phyloP scores from a whole-genome alignment of 139 green algal genomes.

The Chlamydomonas schloesseri region DNA sequence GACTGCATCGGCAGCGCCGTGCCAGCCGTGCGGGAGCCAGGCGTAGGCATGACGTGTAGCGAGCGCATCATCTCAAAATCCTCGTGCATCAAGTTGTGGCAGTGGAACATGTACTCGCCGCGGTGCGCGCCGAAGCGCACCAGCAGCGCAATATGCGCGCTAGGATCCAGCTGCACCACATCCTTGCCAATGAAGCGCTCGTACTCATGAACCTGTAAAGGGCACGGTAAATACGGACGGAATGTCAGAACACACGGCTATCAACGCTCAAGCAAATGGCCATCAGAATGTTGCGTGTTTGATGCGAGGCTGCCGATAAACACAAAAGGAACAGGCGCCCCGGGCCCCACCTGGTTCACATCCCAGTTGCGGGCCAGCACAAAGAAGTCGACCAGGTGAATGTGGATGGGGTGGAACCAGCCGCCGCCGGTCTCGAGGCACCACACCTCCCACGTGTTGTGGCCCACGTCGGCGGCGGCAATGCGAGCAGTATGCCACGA shows the following conservation, averaged over 20 bases:
- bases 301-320: too few relatives aligned
- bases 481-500: conserved; percentile 2
- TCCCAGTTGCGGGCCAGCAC: conserved; percentile 11
- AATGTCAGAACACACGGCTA: neutral
- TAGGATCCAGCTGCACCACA: neutral
- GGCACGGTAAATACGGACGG: too few relatives aligned
- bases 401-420: conserved; percentile 41
- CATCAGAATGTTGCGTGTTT: too few relatives aligned
- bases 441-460: conserved; percentile 38
- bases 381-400: conserved; percentile 30
- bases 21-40: neutral
- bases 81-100: conserved; percentile 34
- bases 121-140: conserved; percentile 4
- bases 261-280: too few relatives aligned
- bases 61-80: conserved; percentile 28
- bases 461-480: neutral
- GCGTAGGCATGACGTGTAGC: neutral
- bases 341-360: neutral
- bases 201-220: neutral
- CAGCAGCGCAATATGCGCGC: neutral
- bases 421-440: conserved; percentile 20
- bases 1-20: conserved; percentile 5
- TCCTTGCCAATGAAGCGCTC: conserved; percentile 8
- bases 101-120: conserved; percentile 36
- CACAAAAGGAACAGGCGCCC: too few relatives aligned